phyloP scores from a whole-genome alignment of 1,139 yeast genomes.

The Taiozyma sp. region DNA sequence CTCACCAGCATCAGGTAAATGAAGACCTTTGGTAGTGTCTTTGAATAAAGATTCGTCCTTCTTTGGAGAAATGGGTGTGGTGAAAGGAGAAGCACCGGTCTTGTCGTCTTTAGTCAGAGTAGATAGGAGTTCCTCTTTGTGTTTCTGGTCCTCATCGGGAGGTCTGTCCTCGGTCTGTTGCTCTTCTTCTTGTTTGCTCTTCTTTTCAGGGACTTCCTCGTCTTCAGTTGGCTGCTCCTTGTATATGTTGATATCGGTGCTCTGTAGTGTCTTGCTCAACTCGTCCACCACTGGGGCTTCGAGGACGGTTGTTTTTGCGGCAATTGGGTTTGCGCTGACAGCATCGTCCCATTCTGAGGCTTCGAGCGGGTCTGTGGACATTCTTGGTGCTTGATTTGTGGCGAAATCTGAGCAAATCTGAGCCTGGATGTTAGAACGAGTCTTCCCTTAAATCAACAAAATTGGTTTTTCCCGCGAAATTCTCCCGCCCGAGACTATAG shows the following conservation, averaged over 20 bases:
- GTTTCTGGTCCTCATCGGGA: slow-evolving; percentile 13
- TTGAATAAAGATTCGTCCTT: slow-evolving; percentile 23
- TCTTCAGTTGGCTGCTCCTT: slow-evolving; percentile 11
- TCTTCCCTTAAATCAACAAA: background rate
- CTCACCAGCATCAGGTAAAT: slow-evolving; percentile 5
- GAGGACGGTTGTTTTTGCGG: background rate
- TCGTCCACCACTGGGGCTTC: slow-evolving; percentile 1
- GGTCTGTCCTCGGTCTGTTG: slow-evolving; percentile 5
- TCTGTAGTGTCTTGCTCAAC: background rate
- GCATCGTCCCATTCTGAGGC: slow-evolving; percentile 25
- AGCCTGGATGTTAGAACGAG: too few species aligned
- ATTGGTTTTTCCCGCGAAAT: background rate
- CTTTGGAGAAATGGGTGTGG: slow-evolving; percentile 16
- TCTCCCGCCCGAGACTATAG: background rate
- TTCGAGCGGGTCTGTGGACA: slow-evolving; percentile 20
- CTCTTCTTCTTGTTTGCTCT: background rate
- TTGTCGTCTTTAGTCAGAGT: slow-evolving; percentile 25
- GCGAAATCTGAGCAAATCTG: background rate
- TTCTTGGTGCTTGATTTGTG: background rate
- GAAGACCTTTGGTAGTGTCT: slow-evolving; percentile 7
- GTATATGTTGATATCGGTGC: background rate
- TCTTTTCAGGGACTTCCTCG: slow-evolving; percentile 19
- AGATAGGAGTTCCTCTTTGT: slow-evolving; percentile 23
- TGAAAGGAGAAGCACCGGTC: slow-evolving; percentile 12
- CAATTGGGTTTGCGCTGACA: slow-evolving; percentile 17